Conservation (phyloP, 139 green algal species). For the Coccomyxa sp. region DNA sequence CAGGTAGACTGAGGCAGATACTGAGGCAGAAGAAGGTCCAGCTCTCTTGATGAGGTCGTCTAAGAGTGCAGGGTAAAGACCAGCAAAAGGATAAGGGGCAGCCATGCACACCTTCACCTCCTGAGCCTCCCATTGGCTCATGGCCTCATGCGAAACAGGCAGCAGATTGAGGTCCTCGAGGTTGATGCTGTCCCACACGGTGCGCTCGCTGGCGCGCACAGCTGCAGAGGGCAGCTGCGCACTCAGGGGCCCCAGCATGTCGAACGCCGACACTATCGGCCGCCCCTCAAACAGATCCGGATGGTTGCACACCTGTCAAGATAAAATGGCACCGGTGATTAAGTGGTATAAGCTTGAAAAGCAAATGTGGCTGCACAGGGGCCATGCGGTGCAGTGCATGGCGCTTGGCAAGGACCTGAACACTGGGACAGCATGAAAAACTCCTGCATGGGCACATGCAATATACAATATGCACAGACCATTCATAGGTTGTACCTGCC, state of each 20-base stretch:
- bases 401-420: no score
- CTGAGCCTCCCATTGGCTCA: slow-evolving; percentile 6
- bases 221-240: slow-evolving; percentile 32
- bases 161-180: background rate
- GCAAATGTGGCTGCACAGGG: background rate
- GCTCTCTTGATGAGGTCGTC: no score
- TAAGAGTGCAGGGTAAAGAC: no score
- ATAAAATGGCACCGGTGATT: background rate
- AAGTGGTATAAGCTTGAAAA: background rate
- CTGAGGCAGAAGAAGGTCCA: no score
- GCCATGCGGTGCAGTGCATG: background rate
- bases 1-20: no score
- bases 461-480: no score
- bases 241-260: slow-evolving; percentile 52
- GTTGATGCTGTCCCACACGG: background rate
- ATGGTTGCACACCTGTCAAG: slow-evolving; percentile 92
- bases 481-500: no score
- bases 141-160: background rate
- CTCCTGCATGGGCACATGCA: no score
- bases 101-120: slow-evolving; percentile 7
- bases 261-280: slow-evolving; percentile 84
- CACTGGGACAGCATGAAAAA: no score
- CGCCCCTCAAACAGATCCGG: slow-evolving; percentile 96
- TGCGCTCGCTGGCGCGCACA: slow-evolving; percentile 3
- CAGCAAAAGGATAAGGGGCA: background rate